phyloP scores from a whole-genome alignment of 306 rosid genomes.

The Vachellia pachyceras region DNA sequence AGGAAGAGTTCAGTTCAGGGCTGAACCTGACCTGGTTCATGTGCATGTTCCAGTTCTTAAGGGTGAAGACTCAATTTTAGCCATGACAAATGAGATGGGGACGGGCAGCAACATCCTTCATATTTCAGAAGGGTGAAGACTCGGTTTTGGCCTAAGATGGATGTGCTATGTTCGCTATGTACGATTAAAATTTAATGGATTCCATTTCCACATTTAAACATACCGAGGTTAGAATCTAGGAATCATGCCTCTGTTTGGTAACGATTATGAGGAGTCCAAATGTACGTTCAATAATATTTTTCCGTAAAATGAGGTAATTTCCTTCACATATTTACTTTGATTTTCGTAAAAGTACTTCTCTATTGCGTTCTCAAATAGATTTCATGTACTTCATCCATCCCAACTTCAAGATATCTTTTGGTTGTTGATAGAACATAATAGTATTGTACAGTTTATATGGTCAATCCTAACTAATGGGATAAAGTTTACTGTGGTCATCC shows the following conservation, averaged over 20 bases:
- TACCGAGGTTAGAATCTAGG: neutral
- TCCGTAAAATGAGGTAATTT: too few relatives aligned
- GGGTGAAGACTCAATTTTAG: constrained; percentile 37
- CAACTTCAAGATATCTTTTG: neutral
- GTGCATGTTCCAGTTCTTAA: constrained; percentile 36
- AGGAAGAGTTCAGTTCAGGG: constrained; percentile 75
- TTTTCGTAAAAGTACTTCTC: too few relatives aligned
- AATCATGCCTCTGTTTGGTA: too few relatives aligned
- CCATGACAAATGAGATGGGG: constrained; percentile 41
- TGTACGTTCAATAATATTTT: too few relatives aligned
- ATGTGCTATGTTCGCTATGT: constrained; percentile 38
- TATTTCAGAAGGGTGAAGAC: constrained; percentile 36
- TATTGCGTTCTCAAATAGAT: too few relatives aligned
- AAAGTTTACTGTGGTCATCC: too few relatives aligned
- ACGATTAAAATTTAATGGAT: constrained; percentile 39
- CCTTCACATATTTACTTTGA: too few relatives aligned
- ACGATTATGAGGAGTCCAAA: too few relatives aligned
- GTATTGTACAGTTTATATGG: too few relatives aligned
- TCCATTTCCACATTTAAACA: constrained; percentile 13
- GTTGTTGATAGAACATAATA: neutral
- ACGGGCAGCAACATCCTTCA: constrained; percentile 35
- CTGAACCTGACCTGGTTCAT: constrained; percentile 63
- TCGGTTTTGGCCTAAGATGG: constrained; percentile 32
- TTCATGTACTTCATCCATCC: neutral
- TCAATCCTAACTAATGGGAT: too few relatives aligned